Evolutionary conservation across 2,329 filamentous ascomycete genomes (phyloP), one percentile per base, ranked within the genome.

Genomic region (Aureobasidium sp.): DNA sequence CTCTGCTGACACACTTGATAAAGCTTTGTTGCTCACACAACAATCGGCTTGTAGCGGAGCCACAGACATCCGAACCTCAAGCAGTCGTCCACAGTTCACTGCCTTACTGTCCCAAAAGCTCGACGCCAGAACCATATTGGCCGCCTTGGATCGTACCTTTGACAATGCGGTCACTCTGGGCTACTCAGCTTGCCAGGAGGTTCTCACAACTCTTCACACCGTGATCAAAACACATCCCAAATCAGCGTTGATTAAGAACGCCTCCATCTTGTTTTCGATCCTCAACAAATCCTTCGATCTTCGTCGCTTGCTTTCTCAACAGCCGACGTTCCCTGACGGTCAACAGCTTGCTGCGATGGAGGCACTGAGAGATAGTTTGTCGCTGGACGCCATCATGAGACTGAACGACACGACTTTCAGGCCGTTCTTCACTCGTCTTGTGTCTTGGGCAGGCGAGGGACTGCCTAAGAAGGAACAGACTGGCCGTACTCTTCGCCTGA

Each of bases 341-440:
- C 69, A 67, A 41, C 65, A 66, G 15, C 62, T 70, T 9, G 67
- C 67, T 1, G 64, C 64, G 7, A 63, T 70, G 9, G 69, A 66
- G 24, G 55, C 36, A 90, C 67, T 88, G 90, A 71, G 83, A 87
- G 10, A 85, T 88, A 13, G 84, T 8, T 32, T 64, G 24, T 52
- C 87, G 0, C 83, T 99, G 63, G 89, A 91, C 74, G 94, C 97
- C 86, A 89, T 96, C 60, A 91, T 96, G 79, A 97, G 97, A 79
- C 84, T 99, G 65, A 97, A 97, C 76, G 94, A 99, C 72, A 87
- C 89, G 0, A 86, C 89, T 0, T 99, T 99, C 84, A 84, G 92
- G 13, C 95, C 94, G 0, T 86, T 99, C 65, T 99, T 97, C 78
- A 82, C 86, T 17, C 85, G 88, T 66, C 78, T 97, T n/a, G 81